These are phyloP conservation scores for Ustilago trichophora DNA, from an alignment of 1,284 basidiomycete genomes.

Conservation along the genomic window DNA sequence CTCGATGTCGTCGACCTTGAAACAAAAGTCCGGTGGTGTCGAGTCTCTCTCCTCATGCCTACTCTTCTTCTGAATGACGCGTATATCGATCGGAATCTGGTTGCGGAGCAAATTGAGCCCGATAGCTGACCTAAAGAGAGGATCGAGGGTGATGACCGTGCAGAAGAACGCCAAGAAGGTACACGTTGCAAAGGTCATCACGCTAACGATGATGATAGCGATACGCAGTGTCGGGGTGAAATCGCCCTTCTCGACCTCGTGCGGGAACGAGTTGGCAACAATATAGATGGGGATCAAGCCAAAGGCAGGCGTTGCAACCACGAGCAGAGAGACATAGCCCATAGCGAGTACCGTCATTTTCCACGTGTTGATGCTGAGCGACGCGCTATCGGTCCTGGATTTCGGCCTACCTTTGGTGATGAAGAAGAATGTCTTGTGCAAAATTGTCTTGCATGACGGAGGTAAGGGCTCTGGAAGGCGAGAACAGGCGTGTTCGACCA, in stretches of 20 bases:
- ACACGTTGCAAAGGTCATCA: slow-evolving; percentile 10
- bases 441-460: no score
- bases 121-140: slow-evolving; percentile 17
- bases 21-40: no score
- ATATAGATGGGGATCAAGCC: no score
- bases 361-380: no score
- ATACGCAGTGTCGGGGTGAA: background rate
- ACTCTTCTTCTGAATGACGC: background rate
- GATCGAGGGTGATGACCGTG: slow-evolving; percentile 16
- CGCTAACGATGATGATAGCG: background rate
- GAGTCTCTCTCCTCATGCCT: background rate
- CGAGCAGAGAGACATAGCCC: no score
- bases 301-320: no score
- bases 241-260: slow-evolving; percentile 3
- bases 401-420: no score
- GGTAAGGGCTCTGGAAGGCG: background rate
- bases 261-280: no score
- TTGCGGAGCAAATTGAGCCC: slow-evolving; percentile 10
- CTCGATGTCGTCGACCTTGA: no score
- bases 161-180: slow-evolving; percentile 4
- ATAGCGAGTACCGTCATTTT: no score
- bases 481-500: slow-evolving; percentile 8
- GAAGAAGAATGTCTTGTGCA: no score
- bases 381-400: no score
- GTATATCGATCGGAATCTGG: slow-evolving; percentile 5